Conservation (phyloP, 1,284 basidiomycete species). For the Sutorius eximius region DNA sequence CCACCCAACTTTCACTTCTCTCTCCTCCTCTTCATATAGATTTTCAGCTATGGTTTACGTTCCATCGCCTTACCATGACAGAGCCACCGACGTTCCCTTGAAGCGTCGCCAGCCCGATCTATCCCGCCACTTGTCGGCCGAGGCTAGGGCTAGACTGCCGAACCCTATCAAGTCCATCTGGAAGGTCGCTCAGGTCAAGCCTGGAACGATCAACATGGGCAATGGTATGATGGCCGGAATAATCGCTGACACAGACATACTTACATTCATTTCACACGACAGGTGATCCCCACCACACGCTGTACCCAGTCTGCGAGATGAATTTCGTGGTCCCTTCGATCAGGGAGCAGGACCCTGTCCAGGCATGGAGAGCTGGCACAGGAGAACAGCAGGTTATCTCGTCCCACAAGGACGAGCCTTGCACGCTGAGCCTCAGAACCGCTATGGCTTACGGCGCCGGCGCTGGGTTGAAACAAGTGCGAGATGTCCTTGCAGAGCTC, state of each 20-base stretch:
- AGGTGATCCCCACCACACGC: constrained; percentile 33
- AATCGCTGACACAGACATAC: neutral
- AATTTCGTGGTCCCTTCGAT: constrained; percentile 36
- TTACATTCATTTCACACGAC: neutral
- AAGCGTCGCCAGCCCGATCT: constrained; percentile 34
- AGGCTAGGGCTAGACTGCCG: constrained; percentile 32
- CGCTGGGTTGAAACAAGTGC: constrained; percentile 30
- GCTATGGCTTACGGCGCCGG: constrained; percentile 34
- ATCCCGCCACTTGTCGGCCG: constrained; percentile 32
- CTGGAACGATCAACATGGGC: constrained; percentile 38
- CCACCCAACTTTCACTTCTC: neutral
- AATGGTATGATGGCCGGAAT: constrained; percentile 21
- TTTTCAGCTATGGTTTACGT: constrained; percentile 27
- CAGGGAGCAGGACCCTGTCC: constrained; percentile 27
- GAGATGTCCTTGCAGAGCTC: constrained; percentile 31
- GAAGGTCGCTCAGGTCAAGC: constrained; percentile 35
- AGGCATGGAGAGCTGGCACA: constrained; percentile 27
- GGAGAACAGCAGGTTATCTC: constrained; percentile 31
- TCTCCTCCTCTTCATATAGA: neutral
- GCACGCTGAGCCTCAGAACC: constrained; percentile 30
- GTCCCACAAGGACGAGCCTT: constrained; percentile 31
- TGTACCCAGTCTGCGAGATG: constrained; percentile 31
- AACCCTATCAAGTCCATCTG: constrained; percentile 36
- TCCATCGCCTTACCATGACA: constrained; percentile 16
- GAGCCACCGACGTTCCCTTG: constrained; percentile 6